phyloP scores from a whole-genome alignment of 306 rosid species.

The Quercus bicolor region DNA sequence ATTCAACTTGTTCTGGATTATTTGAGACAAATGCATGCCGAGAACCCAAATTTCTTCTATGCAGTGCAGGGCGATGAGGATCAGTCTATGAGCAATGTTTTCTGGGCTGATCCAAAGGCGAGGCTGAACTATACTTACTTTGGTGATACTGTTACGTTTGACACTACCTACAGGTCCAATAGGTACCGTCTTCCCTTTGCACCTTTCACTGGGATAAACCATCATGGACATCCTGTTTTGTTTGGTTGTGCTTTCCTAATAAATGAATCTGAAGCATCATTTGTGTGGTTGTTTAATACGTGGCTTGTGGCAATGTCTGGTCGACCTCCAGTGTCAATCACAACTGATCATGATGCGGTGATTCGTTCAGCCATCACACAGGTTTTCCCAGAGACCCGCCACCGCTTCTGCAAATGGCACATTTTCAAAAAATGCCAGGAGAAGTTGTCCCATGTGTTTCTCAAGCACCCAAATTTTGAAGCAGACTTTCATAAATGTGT shows the following conservation, averaged over 20 bases:
- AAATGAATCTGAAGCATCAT: slow-evolving; percentile 88
- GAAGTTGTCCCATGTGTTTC: slow-evolving; percentile 85
- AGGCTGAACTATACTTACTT: slow-evolving; percentile 77
- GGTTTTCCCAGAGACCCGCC: slow-evolving; percentile 87
- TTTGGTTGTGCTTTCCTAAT: slow-evolving; percentile 94
- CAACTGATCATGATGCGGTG: slow-evolving; percentile 87
- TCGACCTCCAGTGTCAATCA: slow-evolving; percentile 76
- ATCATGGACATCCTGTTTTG: slow-evolving; percentile 94
- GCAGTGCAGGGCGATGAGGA: slow-evolving; percentile 90
- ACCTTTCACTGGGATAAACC: slow-evolving; percentile 93
- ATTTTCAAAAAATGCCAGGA: slow-evolving; percentile 96
- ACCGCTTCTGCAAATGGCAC: slow-evolving; percentile 99
- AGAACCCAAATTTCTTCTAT: slow-evolving; percentile 76
- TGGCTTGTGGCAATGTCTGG: slow-evolving; percentile 97
- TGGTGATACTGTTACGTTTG: slow-evolving; percentile 95
- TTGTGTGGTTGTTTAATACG: slow-evolving; percentile 86
- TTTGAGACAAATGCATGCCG: slow-evolving; percentile 80
- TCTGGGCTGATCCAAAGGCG: slow-evolving; percentile 96
- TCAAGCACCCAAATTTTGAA: slow-evolving; percentile 83
- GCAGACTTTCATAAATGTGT: slow-evolving; percentile 96
- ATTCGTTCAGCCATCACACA: slow-evolving; percentile 72
- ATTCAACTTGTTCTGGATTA: slow-evolving; percentile 83
- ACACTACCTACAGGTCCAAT: slow-evolving; percentile 95
- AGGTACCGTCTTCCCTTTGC: slow-evolving; percentile 97
- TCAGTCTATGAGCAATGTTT: slow-evolving; percentile 63